Evolutionary conservation across 352 stramenopile genomes (phyloP).

Genomic region (Globisporangium cylindrosporum): DNA sequence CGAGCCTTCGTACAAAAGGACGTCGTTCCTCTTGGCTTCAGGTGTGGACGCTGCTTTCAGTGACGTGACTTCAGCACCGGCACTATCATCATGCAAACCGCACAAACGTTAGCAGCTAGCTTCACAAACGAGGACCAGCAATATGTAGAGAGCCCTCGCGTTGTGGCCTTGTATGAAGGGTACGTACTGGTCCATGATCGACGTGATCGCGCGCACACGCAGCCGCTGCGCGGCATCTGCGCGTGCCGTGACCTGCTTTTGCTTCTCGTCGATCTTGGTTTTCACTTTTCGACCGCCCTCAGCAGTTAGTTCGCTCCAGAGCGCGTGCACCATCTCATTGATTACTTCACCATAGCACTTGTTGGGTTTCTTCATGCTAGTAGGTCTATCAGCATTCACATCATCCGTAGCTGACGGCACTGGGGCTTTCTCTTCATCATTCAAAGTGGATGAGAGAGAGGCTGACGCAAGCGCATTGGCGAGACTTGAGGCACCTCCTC

Average conservation of each 20-base stretch:
- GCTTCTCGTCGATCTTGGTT: conserved; percentile 80
- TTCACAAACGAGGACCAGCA: no score
- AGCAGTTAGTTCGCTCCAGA: conserved; percentile 56
- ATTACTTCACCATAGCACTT: conserved; percentile 73
- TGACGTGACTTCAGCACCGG: conserved; percentile 41
- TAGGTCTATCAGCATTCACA: background rate
- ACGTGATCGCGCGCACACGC: conserved; percentile 43
- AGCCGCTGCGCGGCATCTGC: conserved; percentile 64
- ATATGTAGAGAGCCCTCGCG: background rate
- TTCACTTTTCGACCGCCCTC: conserved; percentile 56
- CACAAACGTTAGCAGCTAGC: background rate
- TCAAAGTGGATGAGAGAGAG: background rate
- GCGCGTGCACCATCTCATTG: conserved; percentile 63
- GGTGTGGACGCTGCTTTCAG: conserved; percentile 30
- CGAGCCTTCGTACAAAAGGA: conserved; percentile 77
- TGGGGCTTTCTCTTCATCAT: conserved; percentile 7
- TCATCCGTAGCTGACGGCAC: background rate
- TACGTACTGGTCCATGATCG: conserved; percentile 68
- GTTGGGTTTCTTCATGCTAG: conserved; percentile 3
- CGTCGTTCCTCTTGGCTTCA: conserved; percentile 41
- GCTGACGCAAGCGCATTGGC: conserved; percentile 6
- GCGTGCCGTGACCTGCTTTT: conserved; percentile 59
- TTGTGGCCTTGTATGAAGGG: background rate
- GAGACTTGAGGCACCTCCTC: background rate
- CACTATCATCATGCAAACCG: conserved; percentile 21